Evolutionary conservation across 1,284 basidiomycete genomes (phyloP).

Genomic region (Quambalaria eucalypti): DNA sequence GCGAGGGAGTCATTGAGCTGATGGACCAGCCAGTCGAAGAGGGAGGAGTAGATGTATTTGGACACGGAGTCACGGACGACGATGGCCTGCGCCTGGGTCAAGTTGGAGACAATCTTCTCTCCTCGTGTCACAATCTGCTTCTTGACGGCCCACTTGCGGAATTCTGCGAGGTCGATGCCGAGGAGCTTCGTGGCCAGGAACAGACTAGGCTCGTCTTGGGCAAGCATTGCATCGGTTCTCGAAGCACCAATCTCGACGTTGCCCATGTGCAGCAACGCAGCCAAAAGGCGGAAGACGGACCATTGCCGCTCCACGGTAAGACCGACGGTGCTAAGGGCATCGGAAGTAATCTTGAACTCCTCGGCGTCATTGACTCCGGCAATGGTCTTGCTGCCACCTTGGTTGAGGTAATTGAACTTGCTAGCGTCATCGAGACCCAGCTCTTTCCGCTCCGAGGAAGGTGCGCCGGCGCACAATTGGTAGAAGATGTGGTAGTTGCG

Average conservation of each 20-base stretch:
- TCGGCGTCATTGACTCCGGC: conserved; percentile 86
- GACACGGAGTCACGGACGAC: conserved; percentile 93
- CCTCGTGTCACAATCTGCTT: conserved; percentile 89
- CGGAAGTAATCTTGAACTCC: conserved; percentile 86
- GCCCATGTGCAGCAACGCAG: conserved; percentile 87
- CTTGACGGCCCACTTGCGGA: conserved; percentile 98
- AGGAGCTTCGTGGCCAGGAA: conserved; percentile 76
- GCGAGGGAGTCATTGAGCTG: conserved; percentile 93
- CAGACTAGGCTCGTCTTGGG: conserved; percentile 75
- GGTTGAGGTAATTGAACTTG: conserved; percentile 86
- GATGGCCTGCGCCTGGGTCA: conserved; percentile 81
- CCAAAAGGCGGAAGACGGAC: conserved; percentile 90
- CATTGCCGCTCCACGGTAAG: conserved; percentile 95
- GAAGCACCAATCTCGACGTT: conserved; percentile 81
- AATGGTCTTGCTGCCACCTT: conserved; percentile 77
- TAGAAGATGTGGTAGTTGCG: conserved; percentile 99
- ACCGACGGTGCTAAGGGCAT: conserved; percentile 89
- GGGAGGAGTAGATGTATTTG: conserved; percentile 95
- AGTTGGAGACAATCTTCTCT: conserved; percentile 84
- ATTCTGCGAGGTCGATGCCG: conserved; percentile 81
- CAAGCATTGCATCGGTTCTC: conserved; percentile 73
- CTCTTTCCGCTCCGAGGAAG: conserved; percentile 87
- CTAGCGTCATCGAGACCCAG: conserved; percentile 75
- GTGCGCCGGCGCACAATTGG: conserved; percentile 93
- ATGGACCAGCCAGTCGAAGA: conserved; percentile 97